phyloP scores from a whole-genome alignment of 1,139 yeast species.

The Taiozyma sp. region DNA sequence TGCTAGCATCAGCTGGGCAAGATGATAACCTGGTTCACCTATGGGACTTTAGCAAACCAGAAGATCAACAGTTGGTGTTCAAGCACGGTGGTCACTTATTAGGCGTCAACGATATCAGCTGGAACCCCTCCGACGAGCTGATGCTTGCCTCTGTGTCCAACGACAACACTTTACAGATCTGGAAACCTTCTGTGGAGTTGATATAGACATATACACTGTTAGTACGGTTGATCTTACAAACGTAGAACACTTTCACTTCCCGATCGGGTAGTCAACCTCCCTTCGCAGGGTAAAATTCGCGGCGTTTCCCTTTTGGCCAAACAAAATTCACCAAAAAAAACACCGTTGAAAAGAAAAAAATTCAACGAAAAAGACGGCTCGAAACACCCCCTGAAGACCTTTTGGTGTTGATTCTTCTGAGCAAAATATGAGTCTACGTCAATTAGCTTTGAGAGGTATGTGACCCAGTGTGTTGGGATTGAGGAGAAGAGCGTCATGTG shows the following conservation, averaged over 20 bases:
- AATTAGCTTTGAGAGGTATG: slow-evolving; percentile 23
- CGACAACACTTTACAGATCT: slow-evolving; percentile 84
- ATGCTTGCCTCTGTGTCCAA: slow-evolving; percentile 80
- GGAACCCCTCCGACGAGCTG: slow-evolving; percentile 83
- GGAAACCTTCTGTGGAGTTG: slow-evolving; percentile 36
- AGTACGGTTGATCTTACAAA: background rate
- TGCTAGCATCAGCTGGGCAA: slow-evolving; percentile 69
- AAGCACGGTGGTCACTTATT: slow-evolving; percentile 89
- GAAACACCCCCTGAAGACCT: background rate
- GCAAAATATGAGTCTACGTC: slow-evolving; percentile 21
- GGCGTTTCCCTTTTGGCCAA: background rate
- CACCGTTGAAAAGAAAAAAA: background rate
- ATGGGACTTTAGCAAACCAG: slow-evolving; percentile 53
- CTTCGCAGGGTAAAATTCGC: background rate
- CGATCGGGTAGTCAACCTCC: background rate
- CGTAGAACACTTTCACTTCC: background rate
- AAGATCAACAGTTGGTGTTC: slow-evolving; percentile 47
- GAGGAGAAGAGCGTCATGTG: background rate
- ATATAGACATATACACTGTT: background rate
- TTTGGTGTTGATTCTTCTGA: background rate
- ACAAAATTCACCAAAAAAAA: background rate
- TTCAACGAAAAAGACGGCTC: background rate
- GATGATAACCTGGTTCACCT: slow-evolving; percentile 65
- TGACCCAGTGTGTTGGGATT: background rate
- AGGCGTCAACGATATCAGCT: slow-evolving; percentile 79